Evolutionary conservation across 306 rosid genomes (phyloP).

Genomic region (Prunus dulcis): DNA sequence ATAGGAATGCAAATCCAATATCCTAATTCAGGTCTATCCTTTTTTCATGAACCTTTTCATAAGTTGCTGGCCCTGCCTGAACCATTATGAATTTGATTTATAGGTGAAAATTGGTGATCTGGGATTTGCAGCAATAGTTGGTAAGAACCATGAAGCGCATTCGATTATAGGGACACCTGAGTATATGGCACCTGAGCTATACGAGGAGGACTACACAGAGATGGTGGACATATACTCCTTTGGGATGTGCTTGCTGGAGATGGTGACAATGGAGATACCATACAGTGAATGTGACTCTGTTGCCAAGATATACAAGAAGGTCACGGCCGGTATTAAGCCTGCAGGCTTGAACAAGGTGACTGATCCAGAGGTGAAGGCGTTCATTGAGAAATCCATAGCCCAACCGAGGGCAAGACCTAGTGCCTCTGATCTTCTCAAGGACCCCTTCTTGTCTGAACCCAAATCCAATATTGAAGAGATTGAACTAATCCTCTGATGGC

Average conservation of each 20-base stretch:
- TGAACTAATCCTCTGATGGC: conserved; percentile 21
- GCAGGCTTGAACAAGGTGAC: conserved; percentile 54
- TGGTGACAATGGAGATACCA: conserved; percentile 88
- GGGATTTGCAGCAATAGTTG: conserved; percentile 88
- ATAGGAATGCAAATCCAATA: background rate
- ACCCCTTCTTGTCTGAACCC: conserved; percentile 73
- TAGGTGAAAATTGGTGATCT: conserved; percentile 89
- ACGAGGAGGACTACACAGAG: conserved; percentile 92
- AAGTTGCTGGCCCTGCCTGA: background rate
- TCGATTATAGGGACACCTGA: conserved; percentile 88
- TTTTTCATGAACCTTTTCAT: background rate
- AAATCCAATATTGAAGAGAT: conserved; percentile 42
- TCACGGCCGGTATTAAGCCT: conserved; percentile 69
- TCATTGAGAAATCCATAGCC: conserved; percentile 78
- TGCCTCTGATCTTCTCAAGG: conserved; percentile 77
- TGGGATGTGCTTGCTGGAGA: conserved; percentile 92
- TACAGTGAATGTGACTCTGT: conserved; percentile 84
- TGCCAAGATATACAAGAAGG: conserved; percentile 85
- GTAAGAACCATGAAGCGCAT: conserved; percentile 79
- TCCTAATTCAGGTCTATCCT: background rate
- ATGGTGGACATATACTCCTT: conserved; percentile 97
- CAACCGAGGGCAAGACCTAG: conserved; percentile 89
- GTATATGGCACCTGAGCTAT: conserved; percentile 94
- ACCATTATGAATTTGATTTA: conserved; percentile 9
- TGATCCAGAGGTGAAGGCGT: conserved; percentile 64